These are phyloP conservation scores for Heracleum sosnowskyi DNA, from an alignment of 129 eudicot genomes.

Conservation along the genomic window DNA sequence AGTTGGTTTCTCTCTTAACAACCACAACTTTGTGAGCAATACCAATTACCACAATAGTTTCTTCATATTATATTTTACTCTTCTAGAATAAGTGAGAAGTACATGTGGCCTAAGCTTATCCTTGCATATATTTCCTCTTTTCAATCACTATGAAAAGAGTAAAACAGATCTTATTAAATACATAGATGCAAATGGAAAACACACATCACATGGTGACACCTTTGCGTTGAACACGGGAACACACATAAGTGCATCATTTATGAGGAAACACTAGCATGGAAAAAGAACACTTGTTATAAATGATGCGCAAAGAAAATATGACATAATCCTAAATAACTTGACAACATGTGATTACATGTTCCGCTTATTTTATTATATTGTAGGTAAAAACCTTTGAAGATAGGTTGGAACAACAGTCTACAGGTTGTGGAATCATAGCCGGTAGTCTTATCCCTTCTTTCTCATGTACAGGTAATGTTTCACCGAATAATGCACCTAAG, in stretches of 20 bases:
- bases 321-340: no score
- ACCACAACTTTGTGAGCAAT: no score
- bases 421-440: conserved; percentile 41
- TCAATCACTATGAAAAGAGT: neutral
- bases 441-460: conserved; percentile 31
- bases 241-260: neutral
- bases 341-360: neutral
- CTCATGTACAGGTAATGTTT: conserved; percentile 34
- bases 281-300: neutral
- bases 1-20: no score
- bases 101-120: neutral
- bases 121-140: neutral
- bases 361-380: neutral
- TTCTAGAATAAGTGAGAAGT: no score
- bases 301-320: neutral
- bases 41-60: no score
- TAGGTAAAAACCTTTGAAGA: conserved; percentile 44
- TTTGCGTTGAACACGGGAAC: neutral
- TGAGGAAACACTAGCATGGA: neutral
- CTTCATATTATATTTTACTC: no score
- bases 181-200: neutral
- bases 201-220: neutral
- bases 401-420: conserved; percentile 51
- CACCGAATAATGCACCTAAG: conserved; percentile 62
- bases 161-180: neutral